Base-by-base conservation (phyloP, 225 moss, liverwort and hornwort species). In the Pseudisothecium myosuroides region DNA sequence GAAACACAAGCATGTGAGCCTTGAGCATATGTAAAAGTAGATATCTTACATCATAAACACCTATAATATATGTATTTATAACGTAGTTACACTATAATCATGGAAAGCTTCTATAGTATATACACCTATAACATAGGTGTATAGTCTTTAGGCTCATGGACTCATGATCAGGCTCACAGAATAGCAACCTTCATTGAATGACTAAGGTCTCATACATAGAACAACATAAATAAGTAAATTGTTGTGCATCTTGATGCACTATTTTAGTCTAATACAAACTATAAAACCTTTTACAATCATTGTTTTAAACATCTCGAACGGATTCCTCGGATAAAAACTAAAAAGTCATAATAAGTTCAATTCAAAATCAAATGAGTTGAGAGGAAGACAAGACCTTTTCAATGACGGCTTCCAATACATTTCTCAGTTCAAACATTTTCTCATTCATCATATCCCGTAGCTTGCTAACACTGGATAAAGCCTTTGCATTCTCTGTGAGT, bases 401-500 rank as follows among this genome's bases (percentile, higher is more conserved):
- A 76, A 39, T 60, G 52, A 96, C 54, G 39, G 34, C 90, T 80
- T 92, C 89, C 47, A 95, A 85, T 37, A 76, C 89, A 63, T 91
- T 92, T 75, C 89, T 89, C 2, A 96, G 24, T 36, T 89, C 88
- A 55, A 89, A 41, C 83, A 95, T 87, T 89, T 94, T 94, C 39
- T 86, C 92, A 47, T 85, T 56, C 88, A 94, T 93, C 54, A 86
- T 90, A 60, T 93, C 91, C n/a, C 76, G 91, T 41, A 96, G 69
- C 50, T 88, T 87, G 58, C 74, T 84, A 85, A 93, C 92, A 37
- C 77, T 90, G 9, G 90, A 93, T 86, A 85, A 82, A 81, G 82
- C 84, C 80, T 86, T 93, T 15, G 66, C 60, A 78, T 89, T 95
- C 55, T 95, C 97, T 98, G 91, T 59, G 37, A 69, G 14, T 34